phyloP scores from a whole-genome alignment of 805 yeast species.

The Schwanniomyces polymorphus region DNA sequence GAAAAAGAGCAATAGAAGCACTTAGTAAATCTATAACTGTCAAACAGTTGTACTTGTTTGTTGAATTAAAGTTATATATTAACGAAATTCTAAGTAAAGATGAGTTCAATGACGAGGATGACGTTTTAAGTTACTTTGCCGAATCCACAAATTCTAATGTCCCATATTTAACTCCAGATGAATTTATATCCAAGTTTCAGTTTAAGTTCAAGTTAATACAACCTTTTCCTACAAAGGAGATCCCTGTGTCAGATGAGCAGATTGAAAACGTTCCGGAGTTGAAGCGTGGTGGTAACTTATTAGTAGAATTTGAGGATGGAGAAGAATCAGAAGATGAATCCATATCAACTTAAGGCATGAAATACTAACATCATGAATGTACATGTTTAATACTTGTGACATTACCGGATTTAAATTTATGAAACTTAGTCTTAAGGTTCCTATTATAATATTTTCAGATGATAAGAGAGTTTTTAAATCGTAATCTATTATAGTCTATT shows the following conservation, averaged over 20 bases:
- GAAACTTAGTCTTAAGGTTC: too few species aligned
- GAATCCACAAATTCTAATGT: slow-evolving; percentile 5
- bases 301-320: slow-evolving; percentile 34
- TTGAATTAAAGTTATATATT: slow-evolving; percentile 39
- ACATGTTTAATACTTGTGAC: too few species aligned
- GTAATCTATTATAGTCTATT: too few species aligned
- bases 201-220: slow-evolving; percentile 40
- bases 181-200: slow-evolving; percentile 23
- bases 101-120: slow-evolving; percentile 14
- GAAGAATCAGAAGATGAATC: slow-evolving; percentile 13
- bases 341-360: too few species aligned
- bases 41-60: slow-evolving; percentile 49
- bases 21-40: slow-evolving; percentile 40
- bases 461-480: too few species aligned
- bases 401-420: too few species aligned
- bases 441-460: neutral
- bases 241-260: slow-evolving; percentile 10
- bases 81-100: slow-evolving; percentile 2
- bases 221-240: slow-evolving; percentile 40
- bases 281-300: slow-evolving; percentile 35
- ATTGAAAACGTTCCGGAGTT: slow-evolving; percentile 22
- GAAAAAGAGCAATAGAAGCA: slow-evolving; percentile 47
- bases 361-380: too few species aligned
- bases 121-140: slow-evolving; percentile 7
- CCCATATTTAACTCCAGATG: slow-evolving; percentile 12